These are phyloP conservation scores for Zymoseptoria pseudotritici DNA, from an alignment of 2,329 filamentous ascomycete genomes.

Conservation along the genomic window DNA sequence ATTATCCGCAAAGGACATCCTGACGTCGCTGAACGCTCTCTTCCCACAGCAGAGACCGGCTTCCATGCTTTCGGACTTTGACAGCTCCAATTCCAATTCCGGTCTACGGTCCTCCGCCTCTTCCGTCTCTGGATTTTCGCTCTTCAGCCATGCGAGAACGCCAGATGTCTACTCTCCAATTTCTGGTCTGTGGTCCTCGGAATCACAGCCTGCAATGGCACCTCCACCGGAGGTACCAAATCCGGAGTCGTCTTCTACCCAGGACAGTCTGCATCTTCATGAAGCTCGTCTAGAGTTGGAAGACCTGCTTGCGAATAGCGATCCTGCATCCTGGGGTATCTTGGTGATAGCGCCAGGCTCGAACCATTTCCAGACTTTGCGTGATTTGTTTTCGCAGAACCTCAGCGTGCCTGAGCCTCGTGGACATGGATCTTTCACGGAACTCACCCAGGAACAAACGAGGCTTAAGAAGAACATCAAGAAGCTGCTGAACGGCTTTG, in stretches of 20 bases:
- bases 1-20: slow-evolving; percentile 66
- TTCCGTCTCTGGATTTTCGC: slow-evolving; percentile 42
- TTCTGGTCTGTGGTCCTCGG: background rate
- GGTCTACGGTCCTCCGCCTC: slow-evolving; percentile 42
- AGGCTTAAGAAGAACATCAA: background rate
- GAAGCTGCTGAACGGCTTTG: background rate
- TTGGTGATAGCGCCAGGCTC: slow-evolving; percentile 10
- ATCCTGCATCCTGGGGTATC: slow-evolving; percentile 2
- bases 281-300: slow-evolving; percentile 16
- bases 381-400: slow-evolving; percentile 3
- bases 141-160: slow-evolving; percentile 35
- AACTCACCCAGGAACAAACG: background rate
- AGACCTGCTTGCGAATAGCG: slow-evolving; percentile 8
- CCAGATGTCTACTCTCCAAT: background rate
- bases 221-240: background rate
- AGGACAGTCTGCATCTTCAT: background rate
- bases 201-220: background rate
- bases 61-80: slow-evolving; percentile 44
- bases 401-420: background rate
- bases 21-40: slow-evolving; percentile 73
- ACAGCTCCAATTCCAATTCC: slow-evolving; percentile 38
- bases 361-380: slow-evolving; percentile 3
- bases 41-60: slow-evolving; percentile 67
- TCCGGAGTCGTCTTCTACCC: background rate
- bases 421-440: background rate